Evolutionary conservation across 192 early-diverging fungal species (phyloP), one percentile per base, ranked within the genome.

Genomic region (Geranomyces variabilis): DNA sequence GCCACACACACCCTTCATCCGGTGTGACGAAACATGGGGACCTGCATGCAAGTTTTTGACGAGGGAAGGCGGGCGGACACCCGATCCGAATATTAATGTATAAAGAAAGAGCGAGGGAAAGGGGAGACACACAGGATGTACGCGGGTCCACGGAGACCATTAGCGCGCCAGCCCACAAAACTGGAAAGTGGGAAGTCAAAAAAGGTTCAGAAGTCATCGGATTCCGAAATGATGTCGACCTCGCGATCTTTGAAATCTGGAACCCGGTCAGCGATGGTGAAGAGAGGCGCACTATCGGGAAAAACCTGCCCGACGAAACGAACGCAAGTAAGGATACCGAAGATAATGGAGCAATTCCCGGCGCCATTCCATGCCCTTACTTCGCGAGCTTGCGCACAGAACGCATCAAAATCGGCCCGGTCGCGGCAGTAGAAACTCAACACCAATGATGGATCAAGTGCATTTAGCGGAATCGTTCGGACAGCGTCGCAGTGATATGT

Each of bases 371-470:
- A n/a, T n/a, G n/a, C n/a, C 30, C 58, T 60, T 45, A 64, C 63
- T 13, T 44, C 8, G 33, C 41, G 3, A 41, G 63, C 41, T 3
- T 4, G 17, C 34, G 44, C 58, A 29, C 58, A 60, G 17, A 60
- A 34, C 3, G 58, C 60, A 41, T 88, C 82, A 67, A 92, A 92
- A 6, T 92, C 90, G 1, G 56, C 62, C 24, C 70, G 59, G 43
- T 85, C 85, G 26, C 77, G 73, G 66, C 88, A 90, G 75, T 90
- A 96, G 73, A 96, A 99, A 1, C 95, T 95, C 70, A 96, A 78
- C 2, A 96, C 84, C 88, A 99, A 91, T 1, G 93, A 96, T 0
- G 97, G 97, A 75, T 99, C 97, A 53, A 99, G 74, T 15, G 88
- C 78, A 19, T 79, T 81, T 30, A 99, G 84, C 17, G 90, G 76